Evolutionary conservation across 2,329 filamentous ascomycete genomes (phyloP), one percentile per base, ranked within the genome.

Genomic region (Aspergillus luchuensis): DNA sequence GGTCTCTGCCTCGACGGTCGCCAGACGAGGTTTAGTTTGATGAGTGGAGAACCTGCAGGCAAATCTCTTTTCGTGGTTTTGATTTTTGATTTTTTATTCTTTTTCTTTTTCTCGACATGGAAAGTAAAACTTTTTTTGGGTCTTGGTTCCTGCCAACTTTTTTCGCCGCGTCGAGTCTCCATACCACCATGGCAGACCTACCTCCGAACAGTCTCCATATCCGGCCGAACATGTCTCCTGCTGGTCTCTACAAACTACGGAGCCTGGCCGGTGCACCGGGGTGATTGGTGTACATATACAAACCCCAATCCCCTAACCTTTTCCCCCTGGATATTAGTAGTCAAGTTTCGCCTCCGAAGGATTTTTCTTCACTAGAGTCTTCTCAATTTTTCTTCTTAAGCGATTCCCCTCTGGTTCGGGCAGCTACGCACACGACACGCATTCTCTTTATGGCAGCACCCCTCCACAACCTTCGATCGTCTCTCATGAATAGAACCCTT

Each of bases 131-230:
- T 21, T 23, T 45, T 49, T 48, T 49, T 49, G 47, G 21, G 47
- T 17, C 13, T 33, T 15, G 41, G 41, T 19, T 43, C 30, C 15
- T 56, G 53, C 53, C 39, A 56, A 56, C 25, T 56, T 56, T 55
- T 55, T 47, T 53, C 21, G 50, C 28, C 28, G 28, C 28, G 28
- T 10, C 23, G 52, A 47, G 19, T 33, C 38, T 56, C 39, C 38
- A 56, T 45, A 45, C 41, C 10, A 39, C 52, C 52, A 56, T 17
- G 53, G 25, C 53, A 30, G 19, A 45, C 41, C 11, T 30, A 55
- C 39, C 43, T 36, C 58, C 58, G 58, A 60, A 60, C 52, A 30
- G 51, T 56, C 58, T 60, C 58, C 52, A 56, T 50, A 51, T 56
- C 58, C 58, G 58, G 58, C 58, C 52, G 59, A 61, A 61, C 38